These are phyloP conservation scores for Leishmania amazonensis DNA, from an alignment of 208 protist genomes.

Conservation along the genomic window DNA sequence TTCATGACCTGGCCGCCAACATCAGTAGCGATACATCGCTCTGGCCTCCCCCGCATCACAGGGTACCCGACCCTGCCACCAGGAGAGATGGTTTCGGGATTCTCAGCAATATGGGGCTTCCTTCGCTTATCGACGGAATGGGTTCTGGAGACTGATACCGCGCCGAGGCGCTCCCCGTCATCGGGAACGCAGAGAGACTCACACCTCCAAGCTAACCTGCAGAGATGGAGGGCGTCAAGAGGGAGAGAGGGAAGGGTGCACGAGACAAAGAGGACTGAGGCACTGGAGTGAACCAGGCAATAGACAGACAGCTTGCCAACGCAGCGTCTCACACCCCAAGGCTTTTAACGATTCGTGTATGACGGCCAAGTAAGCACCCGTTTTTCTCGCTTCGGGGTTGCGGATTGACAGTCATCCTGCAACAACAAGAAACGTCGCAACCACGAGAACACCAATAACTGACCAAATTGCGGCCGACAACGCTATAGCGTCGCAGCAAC, in stretches of 20 bases:
- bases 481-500: not conserved
- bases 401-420: not conserved
- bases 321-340: not conserved
- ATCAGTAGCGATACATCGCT: not conserved
- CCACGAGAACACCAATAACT: not conserved
- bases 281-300: not conserved
- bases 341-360: not conserved
- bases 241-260: not conserved
- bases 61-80: not conserved
- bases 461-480: not conserved
- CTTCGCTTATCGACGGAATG: not conserved
- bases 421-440: not conserved
- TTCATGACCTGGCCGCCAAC: not conserved
- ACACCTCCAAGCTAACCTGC: not conserved
- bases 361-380: not conserved
- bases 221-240: not conserved
- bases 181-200: not conserved
- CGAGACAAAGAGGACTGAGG: not conserved
- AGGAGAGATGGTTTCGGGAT: not conserved
- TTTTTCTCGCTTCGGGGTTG: not conserved
- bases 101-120: not conserved
- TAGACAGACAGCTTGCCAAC: not conserved
- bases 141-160: not conserved
- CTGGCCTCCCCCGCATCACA: not conserved
- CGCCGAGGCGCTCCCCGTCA: not conserved